A percentile compares a stretch with the other conserved stretches of the same genome.
Evolutionary conservation across 768 basidiomycete species (phyloP).

Genomic region (Rubroboletus pulcherrimus): DNA sequence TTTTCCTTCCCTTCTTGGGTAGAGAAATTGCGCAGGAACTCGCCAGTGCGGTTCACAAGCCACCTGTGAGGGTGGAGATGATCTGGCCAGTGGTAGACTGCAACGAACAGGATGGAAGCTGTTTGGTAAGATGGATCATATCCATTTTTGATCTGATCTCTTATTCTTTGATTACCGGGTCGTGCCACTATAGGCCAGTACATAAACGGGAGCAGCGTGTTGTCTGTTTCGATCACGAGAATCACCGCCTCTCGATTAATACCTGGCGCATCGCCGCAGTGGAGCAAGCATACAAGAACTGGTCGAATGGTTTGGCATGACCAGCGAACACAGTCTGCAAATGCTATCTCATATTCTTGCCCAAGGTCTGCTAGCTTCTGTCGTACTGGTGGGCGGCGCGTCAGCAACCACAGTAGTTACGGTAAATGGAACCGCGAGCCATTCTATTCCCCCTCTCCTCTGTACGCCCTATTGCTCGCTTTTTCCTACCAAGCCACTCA

Average conservation of each 20-base stretch:
- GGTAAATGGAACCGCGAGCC: conserved; percentile 45
- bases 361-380: not conserved
- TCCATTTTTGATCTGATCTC: not conserved
- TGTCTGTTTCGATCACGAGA: not conserved
- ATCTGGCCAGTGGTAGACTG: not conserved
- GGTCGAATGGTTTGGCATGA: not conserved
- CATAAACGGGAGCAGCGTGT: not conserved
- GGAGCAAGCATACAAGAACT: not conserved
- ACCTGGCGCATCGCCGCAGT: not conserved
- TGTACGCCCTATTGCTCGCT: conserved; percentile 29
- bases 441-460: conserved; percentile 47
- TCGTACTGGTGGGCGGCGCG: not conserved
- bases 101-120: not conserved
- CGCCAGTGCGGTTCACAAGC: not conserved
- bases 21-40: not conserved
- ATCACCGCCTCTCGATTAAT: not conserved
- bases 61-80: not conserved
- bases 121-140: not conserved
- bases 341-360: not conserved
- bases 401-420: conserved; percentile 32
- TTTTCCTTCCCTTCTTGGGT: too few species aligned
- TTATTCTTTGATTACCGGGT: not conserved
- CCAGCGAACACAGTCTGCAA: not conserved
- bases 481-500: too few species aligned
- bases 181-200: not conserved